Evolutionary conservation across 441 rosid species (phyloP), one percentile per base, ranked within the genome.

Genomic region (Pelargonium myrrhifolium): DNA sequence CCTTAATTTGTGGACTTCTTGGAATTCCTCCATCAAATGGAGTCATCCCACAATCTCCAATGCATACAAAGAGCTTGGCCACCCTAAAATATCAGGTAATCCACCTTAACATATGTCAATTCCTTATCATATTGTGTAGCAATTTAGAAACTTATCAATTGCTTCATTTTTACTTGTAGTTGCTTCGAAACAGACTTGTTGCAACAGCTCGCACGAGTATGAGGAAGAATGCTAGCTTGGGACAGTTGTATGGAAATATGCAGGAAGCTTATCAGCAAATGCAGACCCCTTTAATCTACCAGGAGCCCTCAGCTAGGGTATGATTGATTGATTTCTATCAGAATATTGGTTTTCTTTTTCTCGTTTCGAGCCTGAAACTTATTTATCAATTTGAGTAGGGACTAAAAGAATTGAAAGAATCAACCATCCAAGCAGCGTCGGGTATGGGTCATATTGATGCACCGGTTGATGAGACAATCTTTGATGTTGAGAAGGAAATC

Each of bases 1-100:
- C 83, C 59, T 82, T 88, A 62, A 42, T 88, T 35, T 86, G 94
- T 10, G 94, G 94, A 61, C 91, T 88, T 43, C 75, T 88, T 68
- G 94, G 94, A 75, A 86, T 88, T 71, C 94, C 94, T 22, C 92
- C 94, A 64, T 80, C 94, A 43, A 88, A 88, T 73, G 94, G 94
- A 55, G 94, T 88, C 58, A 88, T 88, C 73, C 94, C 94, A 5
- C 92, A 88, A 71, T 88, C 94, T 69, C 94, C 94, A 20, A 88
- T 88, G 93, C 93, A 88, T 71, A 88, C 93, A 3, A 88, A 86
- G 79, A 82, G 88, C 78, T 81, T 88, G 74, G 89, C 92, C 39
- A 86, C 91, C 65, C 77, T 88, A 72, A 88, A 88, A 75, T 88
- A 88, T 73, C 91, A 88, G 91, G 94, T 88, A 72, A 73, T 56